These are phyloP conservation scores for Asterella californica DNA, from an alignment of 225 moss, liverwort and hornwort species.

Conservation along the genomic window DNA sequence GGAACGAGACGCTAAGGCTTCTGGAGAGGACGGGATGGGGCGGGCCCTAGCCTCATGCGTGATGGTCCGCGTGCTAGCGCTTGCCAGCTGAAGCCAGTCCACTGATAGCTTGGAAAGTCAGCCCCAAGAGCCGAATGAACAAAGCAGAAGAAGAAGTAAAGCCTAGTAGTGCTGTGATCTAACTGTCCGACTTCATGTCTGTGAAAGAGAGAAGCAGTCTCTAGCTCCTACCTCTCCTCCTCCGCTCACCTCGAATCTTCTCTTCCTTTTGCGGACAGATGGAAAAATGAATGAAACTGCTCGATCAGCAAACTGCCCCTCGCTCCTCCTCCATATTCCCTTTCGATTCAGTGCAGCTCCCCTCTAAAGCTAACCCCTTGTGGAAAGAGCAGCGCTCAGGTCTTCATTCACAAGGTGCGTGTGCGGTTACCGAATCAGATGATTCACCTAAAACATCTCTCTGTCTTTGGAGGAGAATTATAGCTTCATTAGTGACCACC, in stretches of 20 bases:
- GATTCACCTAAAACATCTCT: background rate
- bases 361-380: background rate
- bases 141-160: background rate
- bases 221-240: background rate
- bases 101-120: slow-evolving; percentile 6
- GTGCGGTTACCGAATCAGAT: background rate
- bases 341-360: background rate
- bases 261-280: background rate
- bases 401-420: background rate
- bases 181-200: slow-evolving; percentile 11
- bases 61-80: slow-evolving; percentile 2
- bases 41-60: slow-evolving; percentile 4
- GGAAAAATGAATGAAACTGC: background rate
- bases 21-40: too few species aligned
- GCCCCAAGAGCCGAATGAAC: background rate
- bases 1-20: background rate
- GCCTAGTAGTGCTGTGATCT: slow-evolving; percentile 6
- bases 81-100: slow-evolving; percentile 13
- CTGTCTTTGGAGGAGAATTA: background rate
- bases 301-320: background rate
- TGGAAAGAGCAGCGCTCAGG: too few species aligned
- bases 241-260: background rate
- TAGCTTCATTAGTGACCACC: background rate
- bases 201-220: background rate
- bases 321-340: background rate